phyloP scores from a whole-genome alignment of 2,329 filamentous ascomycete species.

The Diaporthe caulivora region DNA sequence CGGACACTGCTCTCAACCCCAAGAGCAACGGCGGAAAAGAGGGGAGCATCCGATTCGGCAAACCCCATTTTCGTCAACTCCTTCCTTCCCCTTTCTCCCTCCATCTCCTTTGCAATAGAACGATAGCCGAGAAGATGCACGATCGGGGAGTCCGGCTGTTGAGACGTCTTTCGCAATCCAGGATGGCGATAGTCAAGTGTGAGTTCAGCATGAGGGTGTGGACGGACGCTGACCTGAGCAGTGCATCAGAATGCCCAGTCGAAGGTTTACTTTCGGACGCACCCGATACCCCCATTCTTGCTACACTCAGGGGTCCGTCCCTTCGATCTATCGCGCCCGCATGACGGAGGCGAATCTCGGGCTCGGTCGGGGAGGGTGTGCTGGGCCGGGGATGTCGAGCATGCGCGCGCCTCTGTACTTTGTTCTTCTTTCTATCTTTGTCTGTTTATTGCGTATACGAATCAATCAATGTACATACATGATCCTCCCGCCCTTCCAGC shows the following conservation, averaged over 20 bases:
- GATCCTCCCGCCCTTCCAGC: too few species aligned
- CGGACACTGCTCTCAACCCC: background rate
- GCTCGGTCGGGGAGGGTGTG: background rate
- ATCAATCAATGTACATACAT: background rate
- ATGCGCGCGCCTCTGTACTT: constrained; percentile 1
- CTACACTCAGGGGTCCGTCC: background rate
- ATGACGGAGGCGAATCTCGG: constrained; percentile 23
- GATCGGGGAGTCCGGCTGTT: background rate
- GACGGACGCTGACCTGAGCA: background rate
- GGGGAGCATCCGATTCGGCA: background rate
- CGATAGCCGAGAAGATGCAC: background rate
- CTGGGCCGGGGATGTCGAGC: background rate
- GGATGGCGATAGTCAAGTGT: background rate
- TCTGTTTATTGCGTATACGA: background rate
- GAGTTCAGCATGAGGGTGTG: background rate
- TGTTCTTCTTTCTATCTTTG: background rate
- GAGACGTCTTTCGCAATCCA: background rate
- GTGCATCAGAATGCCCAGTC: background rate
- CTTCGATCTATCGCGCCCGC: constrained; percentile 11
- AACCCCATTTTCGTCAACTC: background rate
- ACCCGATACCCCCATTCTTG: background rate
- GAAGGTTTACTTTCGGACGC: constrained; percentile 28
- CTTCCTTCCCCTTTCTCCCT: background rate
- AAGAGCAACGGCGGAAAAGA: background rate
- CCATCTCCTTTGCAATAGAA: background rate